These are phyloP conservation scores for Xylaria sp. DNA, from an alignment of 495 filamentous ascomycete species.

Conservation along the genomic window DNA sequence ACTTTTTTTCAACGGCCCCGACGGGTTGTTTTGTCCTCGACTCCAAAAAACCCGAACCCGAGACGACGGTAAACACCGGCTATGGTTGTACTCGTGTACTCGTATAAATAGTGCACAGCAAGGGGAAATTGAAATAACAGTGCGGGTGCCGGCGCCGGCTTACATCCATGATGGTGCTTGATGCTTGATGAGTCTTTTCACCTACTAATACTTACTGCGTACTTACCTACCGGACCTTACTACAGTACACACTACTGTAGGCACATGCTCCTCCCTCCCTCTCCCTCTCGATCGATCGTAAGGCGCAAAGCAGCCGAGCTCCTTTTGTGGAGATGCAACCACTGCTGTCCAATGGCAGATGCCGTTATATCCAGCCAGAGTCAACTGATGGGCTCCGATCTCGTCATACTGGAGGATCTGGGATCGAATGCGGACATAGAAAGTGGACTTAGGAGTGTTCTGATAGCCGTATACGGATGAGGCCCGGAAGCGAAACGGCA, in stretches of 20 bases:
- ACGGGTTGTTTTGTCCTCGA: background rate
- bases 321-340: background rate
- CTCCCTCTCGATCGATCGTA: no score
- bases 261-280: background rate
- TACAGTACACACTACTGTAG: no score
- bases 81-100: no score
- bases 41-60: background rate
- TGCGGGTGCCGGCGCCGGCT: background rate
- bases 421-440: conserved; percentile 16
- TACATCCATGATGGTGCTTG: background rate
- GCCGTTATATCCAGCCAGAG: background rate
- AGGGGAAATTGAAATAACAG: background rate
- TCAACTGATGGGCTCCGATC: background rate
- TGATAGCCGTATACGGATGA: background rate
- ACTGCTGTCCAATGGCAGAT: background rate
- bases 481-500: conserved; percentile 23
- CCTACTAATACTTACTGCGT: no score
- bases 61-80: background rate
- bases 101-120: background rate
- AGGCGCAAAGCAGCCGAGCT: background rate
- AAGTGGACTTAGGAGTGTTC: background rate
- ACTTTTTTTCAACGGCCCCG: background rate
- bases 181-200: background rate
- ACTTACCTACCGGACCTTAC: no score
- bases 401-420: background rate